A percentile compares a stretch with the other conserved stretches of the same genome.
phyloP scores from a whole-genome alignment of 192 early-diverging fungal species.

The Phycomyces nitens region DNA sequence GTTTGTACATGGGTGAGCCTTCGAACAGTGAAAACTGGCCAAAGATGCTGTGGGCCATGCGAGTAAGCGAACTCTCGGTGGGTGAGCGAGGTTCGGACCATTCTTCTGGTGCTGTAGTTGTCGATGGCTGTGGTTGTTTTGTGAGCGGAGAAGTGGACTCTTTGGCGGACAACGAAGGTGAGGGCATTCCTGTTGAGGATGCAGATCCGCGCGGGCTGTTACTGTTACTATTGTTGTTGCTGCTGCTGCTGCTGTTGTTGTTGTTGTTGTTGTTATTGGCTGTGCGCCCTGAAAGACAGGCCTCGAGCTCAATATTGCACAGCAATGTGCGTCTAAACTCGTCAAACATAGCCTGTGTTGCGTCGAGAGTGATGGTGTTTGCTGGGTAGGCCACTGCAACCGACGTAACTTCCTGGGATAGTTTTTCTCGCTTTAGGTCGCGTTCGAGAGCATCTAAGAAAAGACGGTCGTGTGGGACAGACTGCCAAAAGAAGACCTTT shows the following conservation, averaged over 20 bases:
- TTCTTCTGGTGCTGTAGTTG: not conserved
- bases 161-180: not conserved
- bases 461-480: conserved; percentile 91
- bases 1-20: conserved; percentile 71
- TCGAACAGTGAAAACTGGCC: conserved; percentile 65
- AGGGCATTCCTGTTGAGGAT: not conserved
- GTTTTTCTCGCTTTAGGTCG: conserved; percentile 90
- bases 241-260: not conserved
- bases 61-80: not conserved
- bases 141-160: not conserved
- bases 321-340: conserved; percentile 58
- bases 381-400: conserved; percentile 61
- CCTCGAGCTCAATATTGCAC: conserved; percentile 68
- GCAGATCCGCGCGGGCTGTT: not conserved
- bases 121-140: not conserved
- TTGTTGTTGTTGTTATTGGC: conserved; percentile 6
- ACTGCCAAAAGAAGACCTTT: conserved; percentile 97
- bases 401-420: conserved; percentile 81
- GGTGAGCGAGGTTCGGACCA: not conserved
- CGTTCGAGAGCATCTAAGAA: conserved; percentile 95
- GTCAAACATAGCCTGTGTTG: conserved; percentile 53
- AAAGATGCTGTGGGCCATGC: conserved; percentile 25
- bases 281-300: conserved; percentile 48
- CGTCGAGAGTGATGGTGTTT: conserved; percentile 56
- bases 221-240: not conserved